phyloP scores from a whole-genome alignment of 768 basidiomycete genomes.

The Leccinum boreale region DNA sequence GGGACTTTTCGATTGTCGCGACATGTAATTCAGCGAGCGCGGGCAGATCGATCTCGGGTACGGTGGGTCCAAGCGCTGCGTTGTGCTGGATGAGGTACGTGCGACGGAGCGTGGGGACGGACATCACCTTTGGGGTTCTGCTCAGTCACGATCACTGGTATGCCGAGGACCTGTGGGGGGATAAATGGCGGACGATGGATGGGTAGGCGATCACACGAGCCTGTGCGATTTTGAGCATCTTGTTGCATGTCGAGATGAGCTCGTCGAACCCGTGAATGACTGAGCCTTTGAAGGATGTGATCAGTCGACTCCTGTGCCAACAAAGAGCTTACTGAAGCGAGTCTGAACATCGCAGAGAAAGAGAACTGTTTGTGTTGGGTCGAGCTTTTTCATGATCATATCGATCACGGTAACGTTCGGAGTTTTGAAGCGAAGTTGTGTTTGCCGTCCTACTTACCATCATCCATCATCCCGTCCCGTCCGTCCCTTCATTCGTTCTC shows the following conservation, averaged over 20 bases:
- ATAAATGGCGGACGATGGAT: neutral
- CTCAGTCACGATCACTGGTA: slow-evolving; percentile 78
- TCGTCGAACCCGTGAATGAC: slow-evolving; percentile 70
- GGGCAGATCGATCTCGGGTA: slow-evolving; percentile 54
- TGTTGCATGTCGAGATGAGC: slow-evolving; percentile 65
- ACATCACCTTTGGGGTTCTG: slow-evolving; percentile 74
- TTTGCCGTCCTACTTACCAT: neutral
- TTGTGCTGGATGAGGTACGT: slow-evolving; percentile 6
- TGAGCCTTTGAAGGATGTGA: slow-evolving; percentile 30
- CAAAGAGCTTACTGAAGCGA: slow-evolving; percentile 56
- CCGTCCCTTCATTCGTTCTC: neutral
- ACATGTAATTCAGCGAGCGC: slow-evolving; percentile 55
- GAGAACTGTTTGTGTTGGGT: slow-evolving; percentile 50
- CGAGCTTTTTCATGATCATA: slow-evolving; percentile 21
- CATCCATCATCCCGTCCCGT: neutral
- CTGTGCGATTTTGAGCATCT: slow-evolving; percentile 75
- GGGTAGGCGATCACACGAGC: slow-evolving; percentile 33
- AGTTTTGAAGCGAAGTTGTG: slow-evolving; percentile 14
- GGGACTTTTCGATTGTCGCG: slow-evolving; percentile 69
- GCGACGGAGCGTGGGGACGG: neutral
- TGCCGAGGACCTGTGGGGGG: slow-evolving; percentile 49
- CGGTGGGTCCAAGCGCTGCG: slow-evolving; percentile 66
- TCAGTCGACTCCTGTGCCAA: neutral
- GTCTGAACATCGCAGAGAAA: slow-evolving; percentile 85
- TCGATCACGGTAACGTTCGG: slow-evolving; percentile 20